Evolutionary conservation across 73 alveolate species (phyloP), one percentile per base, ranked within the genome.

Genomic region (Loxodes magnus): DNA sequence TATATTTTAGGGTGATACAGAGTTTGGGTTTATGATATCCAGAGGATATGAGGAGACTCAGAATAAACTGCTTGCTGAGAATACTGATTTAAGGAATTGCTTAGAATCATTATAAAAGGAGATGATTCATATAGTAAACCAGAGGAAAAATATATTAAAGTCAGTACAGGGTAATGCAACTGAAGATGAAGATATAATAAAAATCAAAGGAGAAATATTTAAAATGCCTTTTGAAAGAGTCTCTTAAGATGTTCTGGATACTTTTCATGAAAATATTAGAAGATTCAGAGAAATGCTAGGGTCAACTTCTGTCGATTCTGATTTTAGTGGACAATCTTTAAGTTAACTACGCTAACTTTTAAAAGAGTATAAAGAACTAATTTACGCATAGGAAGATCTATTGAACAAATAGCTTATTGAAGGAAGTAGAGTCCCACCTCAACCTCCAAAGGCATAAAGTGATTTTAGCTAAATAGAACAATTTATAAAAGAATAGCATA

Each of bases 261-360:
- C 59, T 46, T 46, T 46, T 19, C 59, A 46, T 25, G 59, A 46
- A 46, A 46, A 46, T 19, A 46, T 46, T 37, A 46, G 59, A 23
- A 41, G 22, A 7, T 46, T 12, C 27, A 12, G 26, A 25, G 26
- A 24, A 22, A 25, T 46, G 2, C 7, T 46, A 23, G 59, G 27
- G 23, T 25, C 22, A 24, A 41, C 39, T 0, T 37, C 22, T 46
- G 59, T 19, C 5, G 59, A 21, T 1, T 24, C 27, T 10, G 34
- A 46, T 12, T 37, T 46, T n/a, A 41, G 27, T 24, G 59, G 59
- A 21, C 27, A 46, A 46, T 37, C 43, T 9, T 37, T 25, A 10
- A 41, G 27, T 7, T 20, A 46, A 41, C 39, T 46, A 41, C 35
- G 17, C 22, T 25, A 46, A 24, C 22, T 46, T 24, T 22, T 46